These are phyloP conservation scores for Moricandia moricandioides DNA, from an alignment of 345 rosid species.

Conservation along the genomic window DNA sequence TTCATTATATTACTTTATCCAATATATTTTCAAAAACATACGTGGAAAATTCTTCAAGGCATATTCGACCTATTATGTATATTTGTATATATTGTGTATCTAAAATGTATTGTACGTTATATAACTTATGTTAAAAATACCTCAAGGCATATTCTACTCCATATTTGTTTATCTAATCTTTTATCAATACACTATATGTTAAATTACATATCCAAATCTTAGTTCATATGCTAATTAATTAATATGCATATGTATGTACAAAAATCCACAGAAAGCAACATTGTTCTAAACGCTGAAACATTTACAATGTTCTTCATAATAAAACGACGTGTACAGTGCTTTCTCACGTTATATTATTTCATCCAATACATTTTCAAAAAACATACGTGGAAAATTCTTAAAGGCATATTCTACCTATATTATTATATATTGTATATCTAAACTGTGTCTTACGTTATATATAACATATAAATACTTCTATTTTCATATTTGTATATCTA, in stretches of 20 bases:
- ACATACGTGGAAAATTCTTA: constrained; percentile 21
- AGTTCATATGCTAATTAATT: neutral
- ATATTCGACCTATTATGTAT: constrained; percentile 16
- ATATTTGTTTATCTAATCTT: neutral
- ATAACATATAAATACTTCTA: neutral
- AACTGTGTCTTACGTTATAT: neutral
- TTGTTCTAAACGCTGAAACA: constrained; percentile 14
- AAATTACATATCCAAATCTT: neutral
- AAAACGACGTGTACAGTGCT: constrained; percentile 24
- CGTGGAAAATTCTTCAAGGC: constrained; percentile 20
- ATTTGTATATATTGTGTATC: neutral
- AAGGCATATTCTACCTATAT: constrained; percentile 21
- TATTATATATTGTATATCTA: neutral
- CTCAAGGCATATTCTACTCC: constrained; percentile 19
- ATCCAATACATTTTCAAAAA: neutral
- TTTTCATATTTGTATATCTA: neutral
- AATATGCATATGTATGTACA: neutral
- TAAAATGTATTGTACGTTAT: neutral
- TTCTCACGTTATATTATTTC: constrained; percentile 21
- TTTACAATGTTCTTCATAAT: constrained; percentile 27
- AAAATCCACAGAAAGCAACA: neutral
- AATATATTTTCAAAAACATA: neutral
- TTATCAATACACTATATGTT: neutral
- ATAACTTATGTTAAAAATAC: neutral
- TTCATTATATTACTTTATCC: constrained; percentile 13